Conservation (phyloP, 331 rosid species). For the Ulmus americana region DNA sequence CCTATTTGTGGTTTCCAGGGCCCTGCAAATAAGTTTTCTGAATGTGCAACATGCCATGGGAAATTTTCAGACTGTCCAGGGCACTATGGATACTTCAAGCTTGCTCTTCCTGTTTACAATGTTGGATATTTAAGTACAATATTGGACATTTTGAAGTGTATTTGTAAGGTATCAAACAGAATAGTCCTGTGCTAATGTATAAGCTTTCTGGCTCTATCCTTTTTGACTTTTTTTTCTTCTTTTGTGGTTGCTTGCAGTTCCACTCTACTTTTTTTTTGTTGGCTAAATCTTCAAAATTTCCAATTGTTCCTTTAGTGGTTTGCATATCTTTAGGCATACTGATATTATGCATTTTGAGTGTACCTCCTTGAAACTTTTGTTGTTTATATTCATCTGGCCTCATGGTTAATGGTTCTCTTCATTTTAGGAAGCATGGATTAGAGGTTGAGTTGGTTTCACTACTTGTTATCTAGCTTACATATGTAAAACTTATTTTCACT, state of each 20-base stretch:
- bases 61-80: conserved; percentile 59
- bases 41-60: conserved; percentile 76
- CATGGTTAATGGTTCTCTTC: neutral
- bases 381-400: neutral
- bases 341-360: neutral
- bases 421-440: neutral
- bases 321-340: neutral
- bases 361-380: neutral
- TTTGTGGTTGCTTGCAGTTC: neutral
- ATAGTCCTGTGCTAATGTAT: neutral
- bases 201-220: neutral
- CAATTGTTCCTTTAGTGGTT: neutral
- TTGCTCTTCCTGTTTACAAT: conserved; percentile 69
- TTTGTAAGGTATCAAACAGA: conserved; percentile 62
- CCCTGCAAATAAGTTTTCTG: conserved; percentile 51
- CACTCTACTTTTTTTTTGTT: neutral
- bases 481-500: neutral
- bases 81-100: conserved; percentile 68
- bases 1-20: conserved; percentile 35
- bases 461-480: neutral
- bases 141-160: conserved; percentile 72
- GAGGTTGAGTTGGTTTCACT: neutral
- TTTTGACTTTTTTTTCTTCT: too few species aligned
- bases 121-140: conserved; percentile 53
- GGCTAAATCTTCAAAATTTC: neutral